phyloP scores from a whole-genome alignment of 371 early-diverging fungal genomes.

The Actinomucor elegans region DNA sequence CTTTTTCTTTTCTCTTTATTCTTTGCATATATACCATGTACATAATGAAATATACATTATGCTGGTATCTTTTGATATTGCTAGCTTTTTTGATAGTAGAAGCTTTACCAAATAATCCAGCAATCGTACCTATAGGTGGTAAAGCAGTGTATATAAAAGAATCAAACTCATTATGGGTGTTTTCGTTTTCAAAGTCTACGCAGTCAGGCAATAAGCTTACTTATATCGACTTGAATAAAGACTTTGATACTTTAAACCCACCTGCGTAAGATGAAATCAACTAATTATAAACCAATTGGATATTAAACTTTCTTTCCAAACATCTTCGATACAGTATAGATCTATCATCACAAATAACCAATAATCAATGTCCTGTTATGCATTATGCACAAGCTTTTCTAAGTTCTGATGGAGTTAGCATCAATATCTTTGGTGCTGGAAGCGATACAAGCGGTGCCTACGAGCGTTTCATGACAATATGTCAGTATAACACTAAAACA shows the following conservation, averaged over 20 bases:
- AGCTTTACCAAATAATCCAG: too few relatives aligned
- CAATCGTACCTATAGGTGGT: slow-evolving; percentile 14
- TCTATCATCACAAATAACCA: slow-evolving; percentile 5
- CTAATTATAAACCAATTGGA: background rate
- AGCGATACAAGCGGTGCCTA: slow-evolving; percentile 16
- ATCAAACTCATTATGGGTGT: slow-evolving; percentile 17
- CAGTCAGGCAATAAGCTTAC: slow-evolving; percentile 19
- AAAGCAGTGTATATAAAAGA: slow-evolving; percentile 23
- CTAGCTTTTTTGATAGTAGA: too few relatives aligned
- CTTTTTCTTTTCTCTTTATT: too few relatives aligned
- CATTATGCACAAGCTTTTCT: slow-evolving; percentile 21
- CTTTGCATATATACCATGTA: too few relatives aligned
- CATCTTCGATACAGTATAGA: background rate
- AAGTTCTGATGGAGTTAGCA: slow-evolving; percentile 11
- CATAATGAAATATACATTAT: too few relatives aligned
- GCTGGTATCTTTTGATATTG: too few relatives aligned
- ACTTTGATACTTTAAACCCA: slow-evolving; percentile 21
- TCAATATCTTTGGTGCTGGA: slow-evolving; percentile 24
- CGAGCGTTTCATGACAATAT: slow-evolving; percentile 12
- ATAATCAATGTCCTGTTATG: slow-evolving; percentile 20
- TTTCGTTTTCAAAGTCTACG: slow-evolving; percentile 20
- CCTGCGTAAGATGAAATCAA: slow-evolving; percentile 17
- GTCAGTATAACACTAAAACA: slow-evolving; percentile 17
- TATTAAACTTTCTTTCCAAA: background rate
- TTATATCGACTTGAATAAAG: slow-evolving; percentile 15